Conservation (phyloP, 2,329 filamentous ascomycete genomes). For the Trichothecium roseum region DNA sequence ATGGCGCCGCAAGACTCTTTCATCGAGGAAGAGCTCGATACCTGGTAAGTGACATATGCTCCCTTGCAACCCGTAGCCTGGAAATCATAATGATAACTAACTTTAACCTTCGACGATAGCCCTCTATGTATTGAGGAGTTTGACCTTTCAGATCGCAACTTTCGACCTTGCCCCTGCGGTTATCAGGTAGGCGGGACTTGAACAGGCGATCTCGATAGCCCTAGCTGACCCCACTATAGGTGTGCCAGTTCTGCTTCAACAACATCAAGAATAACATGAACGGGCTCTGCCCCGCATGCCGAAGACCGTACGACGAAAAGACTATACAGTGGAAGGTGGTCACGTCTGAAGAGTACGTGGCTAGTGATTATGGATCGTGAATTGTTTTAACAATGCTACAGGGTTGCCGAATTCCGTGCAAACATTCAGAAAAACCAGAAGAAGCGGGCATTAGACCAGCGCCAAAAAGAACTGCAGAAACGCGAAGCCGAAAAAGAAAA, state of each 20-base stretch:
- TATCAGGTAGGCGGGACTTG: slow-evolving; percentile 64
- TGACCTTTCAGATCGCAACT: slow-evolving; percentile 94
- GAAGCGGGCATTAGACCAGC: slow-evolving; percentile 70
- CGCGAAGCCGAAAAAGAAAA: slow-evolving; percentile 92
- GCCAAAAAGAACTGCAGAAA: slow-evolving; percentile 92
- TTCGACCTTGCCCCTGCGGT: slow-evolving; percentile 91
- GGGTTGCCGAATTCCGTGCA: slow-evolving; percentile 63
- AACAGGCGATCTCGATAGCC: slow-evolving; percentile 1
- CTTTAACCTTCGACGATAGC: slow-evolving; percentile 35
- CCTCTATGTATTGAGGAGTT: slow-evolving; percentile 98
- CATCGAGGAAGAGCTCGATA: slow-evolving; percentile 62
- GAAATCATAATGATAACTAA: slow-evolving; percentile 9
- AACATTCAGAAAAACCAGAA: slow-evolving; percentile 86
- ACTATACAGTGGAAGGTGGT: slow-evolving; percentile 96
- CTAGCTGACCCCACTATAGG: slow-evolving; percentile 40
- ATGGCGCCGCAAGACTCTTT: slow-evolving; percentile 63
- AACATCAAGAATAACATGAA: slow-evolving; percentile 99
- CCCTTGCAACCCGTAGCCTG: not conserved
- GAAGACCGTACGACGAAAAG: slow-evolving; percentile 90
- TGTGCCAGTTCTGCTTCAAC: slow-evolving; percentile 99
- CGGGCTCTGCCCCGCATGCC: slow-evolving; percentile 92
- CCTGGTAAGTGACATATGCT: slow-evolving; percentile 40
- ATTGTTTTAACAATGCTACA: slow-evolving; percentile 18
- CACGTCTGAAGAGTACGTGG: slow-evolving; percentile 80
- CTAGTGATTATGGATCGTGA: not conserved